Percentiles rank a stretch among this genome's conserved stretches.
These are phyloP conservation scores for Talaromyces nanjingensis DNA, from an alignment of 495 filamentous ascomycete species.

Conservation along the genomic window DNA sequence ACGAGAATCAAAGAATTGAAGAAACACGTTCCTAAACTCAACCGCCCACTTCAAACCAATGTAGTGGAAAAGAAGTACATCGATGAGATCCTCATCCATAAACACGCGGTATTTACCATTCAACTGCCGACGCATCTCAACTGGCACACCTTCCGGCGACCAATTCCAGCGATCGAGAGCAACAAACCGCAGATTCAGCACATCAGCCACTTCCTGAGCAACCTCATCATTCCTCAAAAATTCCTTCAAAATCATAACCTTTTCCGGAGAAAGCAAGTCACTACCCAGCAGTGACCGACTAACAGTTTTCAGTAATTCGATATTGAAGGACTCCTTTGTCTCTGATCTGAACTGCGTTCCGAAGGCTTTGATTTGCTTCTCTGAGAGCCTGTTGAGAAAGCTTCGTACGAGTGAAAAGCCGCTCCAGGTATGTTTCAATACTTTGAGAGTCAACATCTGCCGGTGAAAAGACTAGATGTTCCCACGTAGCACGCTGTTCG, in stretches of 20 bases:
- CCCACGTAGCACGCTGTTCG: conserved; percentile 47
- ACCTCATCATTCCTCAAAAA: conserved; percentile 51
- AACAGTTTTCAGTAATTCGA: conserved; percentile 37
- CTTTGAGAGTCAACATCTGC: conserved; percentile 35
- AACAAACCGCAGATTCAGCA: conserved; percentile 60
- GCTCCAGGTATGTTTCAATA: conserved; percentile 44
- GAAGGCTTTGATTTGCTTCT: conserved; percentile 34
- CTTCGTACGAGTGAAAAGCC: conserved; percentile 40
- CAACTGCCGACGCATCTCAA: conserved; percentile 57
- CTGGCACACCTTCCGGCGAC: conserved; percentile 40
- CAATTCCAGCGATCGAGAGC: conserved; percentile 55
- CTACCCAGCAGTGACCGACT: conserved; percentile 47
- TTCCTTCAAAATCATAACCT: conserved; percentile 49
- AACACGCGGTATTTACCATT: conserved; percentile 54
- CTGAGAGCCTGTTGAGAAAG: conserved; percentile 36
- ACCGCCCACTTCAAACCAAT: conserved; percentile 57
- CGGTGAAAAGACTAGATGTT: conserved; percentile 48
- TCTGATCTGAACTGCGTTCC: conserved; percentile 23
- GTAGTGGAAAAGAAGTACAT: conserved; percentile 58
- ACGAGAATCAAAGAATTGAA: conserved; percentile 18
- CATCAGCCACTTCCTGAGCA: conserved; percentile 53
- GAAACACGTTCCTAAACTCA: conserved; percentile 40
- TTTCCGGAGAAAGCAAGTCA: conserved; percentile 54
- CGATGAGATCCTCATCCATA: conserved; percentile 63
- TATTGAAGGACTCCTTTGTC: conserved; percentile 26